A percentile compares a stretch with the other conserved stretches of the same genome.
These are phyloP conservation scores for Magnaporthiopsis rhizophila DNA, from an alignment of 2,329 filamentous ascomycete species.

Conservation along the genomic window DNA sequence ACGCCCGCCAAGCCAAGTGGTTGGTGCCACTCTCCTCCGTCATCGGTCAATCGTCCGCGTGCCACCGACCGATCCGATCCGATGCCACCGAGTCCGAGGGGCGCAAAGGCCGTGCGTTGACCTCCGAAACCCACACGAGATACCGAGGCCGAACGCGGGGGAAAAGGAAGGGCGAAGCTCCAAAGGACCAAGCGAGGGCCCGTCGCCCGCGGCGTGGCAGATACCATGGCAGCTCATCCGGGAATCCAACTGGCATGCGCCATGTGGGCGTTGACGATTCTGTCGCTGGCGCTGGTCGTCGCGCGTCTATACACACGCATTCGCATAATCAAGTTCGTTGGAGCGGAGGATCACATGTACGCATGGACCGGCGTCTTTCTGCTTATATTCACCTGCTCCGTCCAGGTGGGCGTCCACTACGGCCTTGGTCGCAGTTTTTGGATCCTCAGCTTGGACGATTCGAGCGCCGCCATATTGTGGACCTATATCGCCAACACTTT, in stretches of 20 bases:
- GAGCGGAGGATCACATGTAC: constrained; percentile 28
- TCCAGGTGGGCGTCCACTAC: constrained; percentile 26
- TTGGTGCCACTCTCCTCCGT: background rate
- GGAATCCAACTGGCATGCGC: constrained; percentile 24
- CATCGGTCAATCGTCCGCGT: background rate
- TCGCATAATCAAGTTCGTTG: constrained; percentile 26
- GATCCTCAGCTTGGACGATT: constrained; percentile 21
- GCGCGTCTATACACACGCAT: constrained; percentile 30
- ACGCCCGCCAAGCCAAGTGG: background rate
- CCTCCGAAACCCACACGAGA: background rate
- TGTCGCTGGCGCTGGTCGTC: constrained; percentile 24
- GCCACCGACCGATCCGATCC: background rate
- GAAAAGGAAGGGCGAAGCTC: background rate
- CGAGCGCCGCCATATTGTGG: constrained; percentile 30
- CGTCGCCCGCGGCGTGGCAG: background rate
- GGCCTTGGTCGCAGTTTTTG: constrained; percentile 27
- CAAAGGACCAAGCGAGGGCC: background rate
- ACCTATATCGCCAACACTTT: constrained; percentile 28
- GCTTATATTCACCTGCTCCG: constrained; percentile 24
- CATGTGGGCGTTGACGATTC: constrained; percentile 27
- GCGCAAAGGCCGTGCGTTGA: background rate
- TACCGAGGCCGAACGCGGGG: background rate
- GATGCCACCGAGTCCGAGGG: background rate
- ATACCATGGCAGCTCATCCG: constrained; percentile 11
- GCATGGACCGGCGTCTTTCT: constrained; percentile 26